These are phyloP conservation scores for Primulina eburnea DNA, from an alignment of 257 asterid genomes.

Conservation along the genomic window DNA sequence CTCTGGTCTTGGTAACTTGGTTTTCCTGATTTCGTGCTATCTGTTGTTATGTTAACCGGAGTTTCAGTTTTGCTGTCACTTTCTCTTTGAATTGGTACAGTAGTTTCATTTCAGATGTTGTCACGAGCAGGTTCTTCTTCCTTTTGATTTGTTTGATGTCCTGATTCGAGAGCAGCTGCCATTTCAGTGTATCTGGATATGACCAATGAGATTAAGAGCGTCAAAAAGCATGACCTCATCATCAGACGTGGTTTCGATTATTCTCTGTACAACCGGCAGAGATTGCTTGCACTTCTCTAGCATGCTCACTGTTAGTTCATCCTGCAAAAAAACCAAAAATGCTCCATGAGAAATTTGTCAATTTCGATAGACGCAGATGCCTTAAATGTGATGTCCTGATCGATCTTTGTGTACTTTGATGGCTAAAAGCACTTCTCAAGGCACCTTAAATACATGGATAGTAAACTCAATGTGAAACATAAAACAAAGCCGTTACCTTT, in stretches of 20 bases:
- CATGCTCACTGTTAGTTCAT: slow-evolving; percentile 69
- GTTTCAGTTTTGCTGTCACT: slow-evolving; percentile 24
- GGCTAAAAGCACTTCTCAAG: background rate
- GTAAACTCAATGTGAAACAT: background rate
- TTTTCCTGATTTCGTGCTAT: slow-evolving; percentile 26
- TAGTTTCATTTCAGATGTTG: slow-evolving; percentile 29
- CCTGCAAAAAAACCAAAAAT: slow-evolving; percentile 39
- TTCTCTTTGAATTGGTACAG: slow-evolving; percentile 26
- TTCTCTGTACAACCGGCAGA: slow-evolving; percentile 58
- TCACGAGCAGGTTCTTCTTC: slow-evolving; percentile 30
- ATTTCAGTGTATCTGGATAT: slow-evolving; percentile 55
- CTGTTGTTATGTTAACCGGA: slow-evolving; percentile 26
- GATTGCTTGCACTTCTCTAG: slow-evolving; percentile 74
- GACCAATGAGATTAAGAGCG: slow-evolving; percentile 68
- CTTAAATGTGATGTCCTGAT: too few species aligned
- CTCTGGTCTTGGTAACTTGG: slow-evolving; percentile 27
- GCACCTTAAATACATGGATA: background rate
- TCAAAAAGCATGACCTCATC: slow-evolving; percentile 84
- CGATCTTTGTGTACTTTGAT: background rate
- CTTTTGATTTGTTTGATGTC: slow-evolving; percentile 25
- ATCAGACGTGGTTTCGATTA: slow-evolving; percentile 70
- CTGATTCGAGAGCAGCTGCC: slow-evolving; percentile 45
- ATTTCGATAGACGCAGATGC: background rate
- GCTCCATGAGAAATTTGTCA: background rate
- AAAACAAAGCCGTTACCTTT: background rate